Evolutionary conservation across 2,329 filamentous ascomycete genomes (phyloP).

Genomic region (Diaporthe longicolla): DNA sequence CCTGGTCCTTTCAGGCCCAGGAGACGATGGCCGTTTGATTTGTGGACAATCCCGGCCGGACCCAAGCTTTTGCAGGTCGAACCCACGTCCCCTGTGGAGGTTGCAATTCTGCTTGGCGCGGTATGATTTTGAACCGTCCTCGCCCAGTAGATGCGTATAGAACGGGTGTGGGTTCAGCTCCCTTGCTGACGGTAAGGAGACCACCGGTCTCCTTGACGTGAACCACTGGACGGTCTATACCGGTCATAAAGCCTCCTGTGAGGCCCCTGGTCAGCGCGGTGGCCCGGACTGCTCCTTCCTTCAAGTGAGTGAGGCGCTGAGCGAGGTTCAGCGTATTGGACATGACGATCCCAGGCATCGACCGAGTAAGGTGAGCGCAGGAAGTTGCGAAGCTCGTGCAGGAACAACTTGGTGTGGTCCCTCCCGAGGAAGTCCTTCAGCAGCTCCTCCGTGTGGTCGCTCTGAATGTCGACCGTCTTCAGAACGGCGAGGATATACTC

Average conservation of each 20-base stretch:
- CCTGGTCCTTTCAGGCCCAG: background rate
- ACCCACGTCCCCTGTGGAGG: background rate
- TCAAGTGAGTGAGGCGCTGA: background rate
- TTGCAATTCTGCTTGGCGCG: background rate
- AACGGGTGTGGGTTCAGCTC: background rate
- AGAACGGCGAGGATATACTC: slow-evolving; percentile 89
- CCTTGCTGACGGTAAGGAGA: slow-evolving; percentile 32
- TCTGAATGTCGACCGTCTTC: slow-evolving; percentile 85
- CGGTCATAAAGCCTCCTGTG: slow-evolving; percentile 37
- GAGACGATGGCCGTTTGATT: background rate
- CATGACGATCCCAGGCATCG: slow-evolving; percentile 83
- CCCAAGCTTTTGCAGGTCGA: background rate
- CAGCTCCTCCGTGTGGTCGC: slow-evolving; percentile 84
- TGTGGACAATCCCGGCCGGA: background rate
- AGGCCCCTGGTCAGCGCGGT: background rate
- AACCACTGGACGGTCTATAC: slow-evolving; percentile 21
- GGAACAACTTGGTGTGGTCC: slow-evolving; percentile 79
- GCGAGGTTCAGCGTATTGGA: slow-evolving; percentile 72
- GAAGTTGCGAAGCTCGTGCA: slow-evolving; percentile 89
- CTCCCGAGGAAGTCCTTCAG: slow-evolving; percentile 83
- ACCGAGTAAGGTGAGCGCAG: slow-evolving; percentile 83
- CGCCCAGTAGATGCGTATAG: background rate
- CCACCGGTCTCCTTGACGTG: slow-evolving; percentile 23
- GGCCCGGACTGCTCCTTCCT: background rate
- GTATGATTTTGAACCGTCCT: background rate